Base-by-base conservation (phyloP, 306 rosid genomes). In the Trichosanthes truncata region DNA sequence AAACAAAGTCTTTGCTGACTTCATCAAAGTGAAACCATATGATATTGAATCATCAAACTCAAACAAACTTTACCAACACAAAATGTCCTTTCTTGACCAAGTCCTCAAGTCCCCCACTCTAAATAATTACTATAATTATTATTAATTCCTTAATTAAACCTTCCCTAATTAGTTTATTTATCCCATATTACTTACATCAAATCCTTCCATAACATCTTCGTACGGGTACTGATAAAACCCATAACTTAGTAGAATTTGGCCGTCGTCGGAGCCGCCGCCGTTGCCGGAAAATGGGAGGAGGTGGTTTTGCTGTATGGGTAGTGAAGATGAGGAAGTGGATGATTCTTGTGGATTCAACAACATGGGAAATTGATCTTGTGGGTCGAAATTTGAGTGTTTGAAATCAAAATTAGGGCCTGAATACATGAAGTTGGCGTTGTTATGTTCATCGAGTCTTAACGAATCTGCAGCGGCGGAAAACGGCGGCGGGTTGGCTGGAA, bases 191-290 rank as follows among this genome's bases (percentile, higher is more conserved):
- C 73, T 36, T 2, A 21, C 31, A 41, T 23, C 53, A 11, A 68
- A 68, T n/a, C 75, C 75, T n/a, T 68, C 53, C 17, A 21, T 11
- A 0, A 68, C 9, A 68, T 68, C 76, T 23, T 43, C 76, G n/a
- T 38, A 41, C n/a, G 53, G 76, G 76, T 69, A 69, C 29, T 69
- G 53, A 69, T 82, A 80, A 75, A 80, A 66, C 21, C 82, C 84
- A 31, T 66, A 77, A 35, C 57, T 74, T 72, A 77, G 17, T 51
- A 72, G 71, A 73, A 78, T 9, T 62, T 43, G 83, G n/a, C 75
- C 76, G 0, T 67, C 78, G 10, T 72, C 46, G 13, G 38, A 10
- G 11, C 45, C 18, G 8, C 45, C 18, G 8, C 72, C 89, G 67
- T 36, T 29, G 75, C 72, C 74, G 25, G 81, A 66, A 75, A 80